Evolutionary conservation across 805 yeast species (phyloP), one percentile per base, ranked within the genome.

Genomic region (Teunomyces tritomae): DNA sequence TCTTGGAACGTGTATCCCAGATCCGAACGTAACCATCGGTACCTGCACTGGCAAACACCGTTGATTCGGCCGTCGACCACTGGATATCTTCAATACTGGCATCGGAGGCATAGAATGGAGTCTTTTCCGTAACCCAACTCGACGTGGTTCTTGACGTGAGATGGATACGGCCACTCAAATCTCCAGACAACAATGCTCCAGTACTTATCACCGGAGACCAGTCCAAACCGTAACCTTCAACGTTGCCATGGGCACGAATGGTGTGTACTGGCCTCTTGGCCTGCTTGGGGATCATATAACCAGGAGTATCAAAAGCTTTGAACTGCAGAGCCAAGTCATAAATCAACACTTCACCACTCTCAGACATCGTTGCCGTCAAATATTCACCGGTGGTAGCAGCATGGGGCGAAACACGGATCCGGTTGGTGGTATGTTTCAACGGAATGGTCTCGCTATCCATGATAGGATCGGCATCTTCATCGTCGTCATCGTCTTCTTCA

Each of bases 151-250:
- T 80, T 45, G 80, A 76, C 6, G 98, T 90, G 47, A 85, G 72
- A 66, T 79, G 87, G 35, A 92, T 80, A 60, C 92, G 77, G 44
- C 99, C 99, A 16, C 86, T 72, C 54, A 88, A 74, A 65, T 94
- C 99, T 58, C 99, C 99, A 3, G 95, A 80, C 48, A 94, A 74
- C 52, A 94, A 71, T 1, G 90, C 78, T 17, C 98, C 98, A 3
- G 89, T 80, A 54, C 77, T 78, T 50, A 83, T 79, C 53, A 86
- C 71, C 37, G 97, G 96, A 1, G 96, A 88, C 99, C 99, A 94
- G 67, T 92, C 99, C 39, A 94, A 67, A 11, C 97, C 99, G 61
- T 89, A 94, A 30, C 99, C 98, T 71, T 94, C 99, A n/a, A 88
- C 96, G 55, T 85, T 85, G 20, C 97, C 97, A 64, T 94, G 99